A percentile compares a stretch with the other conserved stretches of the same genome.
Conservation (phyloP, 2,329 filamentous ascomycete genomes). For the Colletotrichum sp. region DNA sequence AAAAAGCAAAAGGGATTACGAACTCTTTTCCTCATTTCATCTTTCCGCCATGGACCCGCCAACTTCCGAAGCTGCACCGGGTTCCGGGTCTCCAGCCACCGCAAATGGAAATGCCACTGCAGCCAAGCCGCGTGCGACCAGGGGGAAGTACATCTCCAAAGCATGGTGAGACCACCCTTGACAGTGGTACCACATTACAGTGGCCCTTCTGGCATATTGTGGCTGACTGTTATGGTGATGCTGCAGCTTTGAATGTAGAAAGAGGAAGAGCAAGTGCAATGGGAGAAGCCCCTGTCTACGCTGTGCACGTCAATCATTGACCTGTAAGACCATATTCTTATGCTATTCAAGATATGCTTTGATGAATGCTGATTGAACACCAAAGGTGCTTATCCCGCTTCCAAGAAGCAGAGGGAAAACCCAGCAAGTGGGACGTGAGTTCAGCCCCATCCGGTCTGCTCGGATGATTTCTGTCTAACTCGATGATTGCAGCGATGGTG, state of each 20-base stretch:
- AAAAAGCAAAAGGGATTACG: not conserved
- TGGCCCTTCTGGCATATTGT: not conserved
- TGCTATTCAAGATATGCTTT: not conserved
- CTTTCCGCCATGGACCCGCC: not conserved
- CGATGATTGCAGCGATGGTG: not conserved
- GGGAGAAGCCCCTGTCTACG: constrained; percentile 11
- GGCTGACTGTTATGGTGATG: not conserved
- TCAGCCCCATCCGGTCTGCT: not conserved
- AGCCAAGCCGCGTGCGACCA: not conserved
- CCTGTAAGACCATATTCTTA: not conserved
- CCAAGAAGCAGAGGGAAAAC: not conserved
- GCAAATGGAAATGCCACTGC: not conserved
- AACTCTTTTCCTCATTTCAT: not conserved
- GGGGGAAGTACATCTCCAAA: constrained; percentile 18
- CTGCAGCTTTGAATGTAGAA: constrained; percentile 8
- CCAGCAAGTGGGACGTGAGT: not conserved
- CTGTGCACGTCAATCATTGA: constrained; percentile 12
- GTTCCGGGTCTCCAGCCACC: not conserved
- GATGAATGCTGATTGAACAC: not conserved
- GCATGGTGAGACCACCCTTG: not conserved
- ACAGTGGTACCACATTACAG: not conserved
- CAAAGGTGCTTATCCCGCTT: not conserved
- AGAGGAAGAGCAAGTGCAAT: constrained; percentile 19
- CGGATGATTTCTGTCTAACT: not conserved
- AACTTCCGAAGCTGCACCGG: not conserved